Conservation (phyloP, 2,329 filamentous ascomycete species). For the Tolypocladium sp. region DNA sequence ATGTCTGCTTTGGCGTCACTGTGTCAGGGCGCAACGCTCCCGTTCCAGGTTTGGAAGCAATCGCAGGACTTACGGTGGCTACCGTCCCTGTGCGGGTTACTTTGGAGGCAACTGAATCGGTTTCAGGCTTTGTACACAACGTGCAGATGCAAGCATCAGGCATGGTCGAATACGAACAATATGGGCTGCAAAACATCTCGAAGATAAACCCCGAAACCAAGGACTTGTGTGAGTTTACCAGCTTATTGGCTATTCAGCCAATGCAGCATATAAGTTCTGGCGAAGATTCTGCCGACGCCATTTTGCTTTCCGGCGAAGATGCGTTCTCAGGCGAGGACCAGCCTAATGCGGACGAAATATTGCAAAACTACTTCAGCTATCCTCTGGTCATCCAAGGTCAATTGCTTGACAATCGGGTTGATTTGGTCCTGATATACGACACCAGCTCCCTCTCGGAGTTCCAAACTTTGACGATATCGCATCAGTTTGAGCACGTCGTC, state of each 20-base stretch:
- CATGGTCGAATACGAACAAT: slow-evolving; percentile 10
- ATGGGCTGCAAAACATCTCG: slow-evolving; percentile 11
- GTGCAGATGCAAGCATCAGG: slow-evolving; percentile 2
- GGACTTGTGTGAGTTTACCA: slow-evolving; percentile 14
- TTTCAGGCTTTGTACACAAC: slow-evolving; percentile 8
- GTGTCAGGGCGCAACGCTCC: slow-evolving; percentile 18
- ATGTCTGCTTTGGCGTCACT: slow-evolving; percentile 16
- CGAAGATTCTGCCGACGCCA: background rate
- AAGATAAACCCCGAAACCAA: slow-evolving; percentile 6
- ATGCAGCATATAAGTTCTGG: background rate
- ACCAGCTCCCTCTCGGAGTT: background rate
- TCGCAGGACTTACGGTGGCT: slow-evolving; percentile 19
- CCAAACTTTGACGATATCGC: background rate
- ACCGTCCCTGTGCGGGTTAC: slow-evolving; percentile 17
- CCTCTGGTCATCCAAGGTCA: background rate
- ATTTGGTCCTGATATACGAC: background rate
- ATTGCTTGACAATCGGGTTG: background rate
- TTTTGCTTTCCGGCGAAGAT: background rate
- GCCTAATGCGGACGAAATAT: background rate
- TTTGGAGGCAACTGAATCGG: slow-evolving; percentile 1
- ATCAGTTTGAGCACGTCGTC: background rate
- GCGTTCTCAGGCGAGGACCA: background rate
- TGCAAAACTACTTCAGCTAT: slow-evolving; percentile 3
- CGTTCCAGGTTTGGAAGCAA: slow-evolving; percentile 13
- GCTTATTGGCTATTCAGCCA: slow-evolving; percentile 16